Percentiles rank a stretch among this genome's conserved stretches.
These are phyloP conservation scores for Nakaseomyces uthaithaninus DNA, from an alignment of 1,139 yeast species.

Conservation along the genomic window DNA sequence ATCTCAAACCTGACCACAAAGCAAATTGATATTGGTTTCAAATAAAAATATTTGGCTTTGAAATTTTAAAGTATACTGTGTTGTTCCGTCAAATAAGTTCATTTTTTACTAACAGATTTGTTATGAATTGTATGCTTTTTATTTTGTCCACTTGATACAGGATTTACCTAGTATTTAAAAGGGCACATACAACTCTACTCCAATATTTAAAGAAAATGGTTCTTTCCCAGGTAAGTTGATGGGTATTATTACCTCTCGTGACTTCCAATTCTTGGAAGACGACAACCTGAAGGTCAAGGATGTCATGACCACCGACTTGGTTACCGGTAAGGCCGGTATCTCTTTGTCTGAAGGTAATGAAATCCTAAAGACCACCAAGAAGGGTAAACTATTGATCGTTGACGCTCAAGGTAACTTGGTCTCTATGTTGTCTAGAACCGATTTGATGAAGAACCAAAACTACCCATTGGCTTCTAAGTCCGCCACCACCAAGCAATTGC, in stretches of 20 bases:
- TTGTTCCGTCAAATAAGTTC: too few relatives aligned
- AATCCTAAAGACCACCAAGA: conserved; percentile 83
- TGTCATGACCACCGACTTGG: conserved; percentile 83
- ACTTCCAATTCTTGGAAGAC: conserved; percentile 87
- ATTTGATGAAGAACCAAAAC: conserved; percentile 88
- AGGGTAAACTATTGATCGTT: conserved; percentile 94
- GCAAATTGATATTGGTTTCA: too few relatives aligned
- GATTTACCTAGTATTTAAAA: too few relatives aligned
- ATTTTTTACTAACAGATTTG: too few relatives aligned
- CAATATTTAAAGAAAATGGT: conserved; percentile 61
- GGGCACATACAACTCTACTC: too few relatives aligned
- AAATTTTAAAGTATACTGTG: too few relatives aligned
- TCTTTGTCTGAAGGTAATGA: conserved; percentile 81
- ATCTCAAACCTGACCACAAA: too few relatives aligned
- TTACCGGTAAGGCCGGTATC: conserved; percentile 78
- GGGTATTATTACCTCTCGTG: conserved; percentile 96
- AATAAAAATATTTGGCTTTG: too few relatives aligned
- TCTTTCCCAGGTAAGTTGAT: conserved; percentile 79
- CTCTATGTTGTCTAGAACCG: conserved; percentile 89
- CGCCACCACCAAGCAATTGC: conserved; percentile 83
- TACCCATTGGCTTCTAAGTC: conserved; percentile 95
- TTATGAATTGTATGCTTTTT: too few relatives aligned
- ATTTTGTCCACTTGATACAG: too few relatives aligned
- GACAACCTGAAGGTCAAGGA: conserved; percentile 53
- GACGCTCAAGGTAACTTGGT: conserved; percentile 70